Evolutionary conservation across 805 yeast genomes (phyloP), one percentile per base, ranked within the genome.

Genomic region (Blastobotrys parvus): DNA sequence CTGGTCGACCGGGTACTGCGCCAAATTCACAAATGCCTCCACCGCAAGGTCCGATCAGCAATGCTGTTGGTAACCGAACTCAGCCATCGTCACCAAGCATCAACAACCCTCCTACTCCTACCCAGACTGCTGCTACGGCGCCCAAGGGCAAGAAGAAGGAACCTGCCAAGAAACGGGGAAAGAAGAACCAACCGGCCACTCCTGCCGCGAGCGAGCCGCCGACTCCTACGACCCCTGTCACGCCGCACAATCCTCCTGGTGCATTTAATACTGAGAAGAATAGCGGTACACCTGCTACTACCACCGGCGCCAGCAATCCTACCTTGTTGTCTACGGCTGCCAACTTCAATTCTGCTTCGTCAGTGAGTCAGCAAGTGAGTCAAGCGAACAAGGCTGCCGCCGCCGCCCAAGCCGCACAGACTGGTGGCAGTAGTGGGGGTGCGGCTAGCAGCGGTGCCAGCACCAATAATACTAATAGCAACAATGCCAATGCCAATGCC

Each of bases 181-280:
- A 51, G 41, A 54, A 53, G 51, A 27, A 27, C 23, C 49, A 47
- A 17, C 54, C 55, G 8, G 54, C 55, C 17, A 52, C 55, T 7
- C 51, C 56, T 19, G 57, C 48, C 29, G 54, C 59, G 21, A 61
- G 67, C 10, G 70, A 65, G 35, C 69, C 70, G 6, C 69, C 67
- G 23, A 66, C 70, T 4, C 70, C 70, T 43, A 65, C 69, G 1
- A 65, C 70, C 1, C 71, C 71, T 22, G 45, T 61, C 18, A 65
- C 69, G 0, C 69, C 67, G 46, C 67, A 36, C 58, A 60, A 47
- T 52, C 60, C 54, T 51, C 59, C 33, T 2, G 46, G 43, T 8
- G 43, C 53, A 10, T 47, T 49, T 38, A 40, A 42, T n/a, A 13
- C 34, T 11, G 42, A 43, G 31, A 27, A 38, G 20, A 38, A 40